Evolutionary conservation across 768 basidiomycete species (phyloP).

Genomic region (Russula brevipes): DNA sequence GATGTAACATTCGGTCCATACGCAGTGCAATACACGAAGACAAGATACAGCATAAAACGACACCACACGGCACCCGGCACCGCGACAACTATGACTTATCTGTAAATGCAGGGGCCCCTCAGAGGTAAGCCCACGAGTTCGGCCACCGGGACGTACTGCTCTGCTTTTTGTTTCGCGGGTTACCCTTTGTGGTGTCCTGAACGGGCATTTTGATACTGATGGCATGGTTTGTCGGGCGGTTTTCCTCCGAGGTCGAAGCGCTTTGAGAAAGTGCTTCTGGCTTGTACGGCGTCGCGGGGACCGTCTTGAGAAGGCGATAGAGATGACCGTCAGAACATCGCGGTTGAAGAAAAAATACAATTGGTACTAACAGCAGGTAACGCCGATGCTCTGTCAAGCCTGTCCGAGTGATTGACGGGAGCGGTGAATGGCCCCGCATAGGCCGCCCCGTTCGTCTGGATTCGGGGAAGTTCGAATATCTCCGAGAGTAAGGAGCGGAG

Average conservation of each 20-base stretch:
- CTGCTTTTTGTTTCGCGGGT: neutral
- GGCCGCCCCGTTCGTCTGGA: neutral
- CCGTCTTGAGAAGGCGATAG: conserved; percentile 5
- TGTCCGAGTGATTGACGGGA: neutral
- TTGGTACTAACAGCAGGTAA: conserved; percentile 1
- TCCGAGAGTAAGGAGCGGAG: neutral
- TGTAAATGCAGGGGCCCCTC: neutral
- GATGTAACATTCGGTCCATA: neutral
- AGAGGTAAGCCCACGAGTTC: neutral
- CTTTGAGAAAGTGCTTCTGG: conserved; percentile 8
- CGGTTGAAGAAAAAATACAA: neutral
- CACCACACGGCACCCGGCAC: neutral
- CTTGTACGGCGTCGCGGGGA: conserved; percentile 9
- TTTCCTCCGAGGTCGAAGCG: neutral
- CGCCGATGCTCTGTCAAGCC: conserved; percentile 6
- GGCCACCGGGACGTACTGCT: conserved; percentile 3
- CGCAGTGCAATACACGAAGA: neutral
- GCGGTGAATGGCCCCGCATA: conserved; percentile 1
- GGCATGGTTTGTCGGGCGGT: neutral
- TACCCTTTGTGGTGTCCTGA: neutral
- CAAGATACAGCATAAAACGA: neutral
- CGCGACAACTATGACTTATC: neutral
- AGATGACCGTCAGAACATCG: neutral
- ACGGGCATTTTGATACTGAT: neutral
- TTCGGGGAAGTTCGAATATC: conserved; percentile 8